Evolutionary conservation across 768 basidiomycete genomes (phyloP).

Genomic region (Tulasnella sp.): DNA sequence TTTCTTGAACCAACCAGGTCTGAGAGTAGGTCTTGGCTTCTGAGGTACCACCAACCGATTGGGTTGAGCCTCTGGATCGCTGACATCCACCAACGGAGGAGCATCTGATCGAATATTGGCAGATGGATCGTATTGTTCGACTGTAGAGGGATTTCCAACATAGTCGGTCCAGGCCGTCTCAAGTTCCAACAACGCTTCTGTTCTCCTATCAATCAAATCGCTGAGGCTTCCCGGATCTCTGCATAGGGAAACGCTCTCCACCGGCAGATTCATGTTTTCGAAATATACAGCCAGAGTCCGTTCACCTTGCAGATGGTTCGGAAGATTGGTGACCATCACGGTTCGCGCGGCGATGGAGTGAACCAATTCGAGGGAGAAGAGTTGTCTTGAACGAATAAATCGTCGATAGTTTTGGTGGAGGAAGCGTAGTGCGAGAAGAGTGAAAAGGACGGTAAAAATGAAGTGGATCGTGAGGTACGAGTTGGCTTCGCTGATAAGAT

Average conservation of each 20-base stretch:
- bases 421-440: conserved; percentile 69
- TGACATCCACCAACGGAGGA: conserved; percentile 29
- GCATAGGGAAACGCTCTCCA: conserved; percentile 86
- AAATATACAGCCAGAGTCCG: conserved; percentile 84
- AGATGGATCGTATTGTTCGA: conserved; percentile 65
- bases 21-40: conserved; percentile 58
- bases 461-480: conserved; percentile 82
- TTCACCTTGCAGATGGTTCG: conserved; percentile 73
- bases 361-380: conserved; percentile 88
- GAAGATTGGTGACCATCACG: conserved; percentile 74
- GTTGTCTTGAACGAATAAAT: conserved; percentile 80
- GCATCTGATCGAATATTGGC: conserved; percentile 33
- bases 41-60: conserved; percentile 58
- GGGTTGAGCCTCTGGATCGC: conserved; percentile 41
- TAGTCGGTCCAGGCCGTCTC: conserved; percentile 82
- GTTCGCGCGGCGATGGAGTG: conserved; percentile 92
- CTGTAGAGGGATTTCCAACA: conserved; percentile 84
- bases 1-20: conserved; percentile 57
- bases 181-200: conserved; percentile 61
- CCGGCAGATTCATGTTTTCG: conserved; percentile 71
- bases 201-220: conserved; percentile 60
- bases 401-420: conserved; percentile 80
- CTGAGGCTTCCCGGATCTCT: conserved; percentile 68
- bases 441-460: conserved; percentile 89
- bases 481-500: conserved; percentile 80